These are phyloP conservation scores for Whalleya microplaca DNA, from an alignment of 2,329 filamentous ascomycete species.

Conservation along the genomic window DNA sequence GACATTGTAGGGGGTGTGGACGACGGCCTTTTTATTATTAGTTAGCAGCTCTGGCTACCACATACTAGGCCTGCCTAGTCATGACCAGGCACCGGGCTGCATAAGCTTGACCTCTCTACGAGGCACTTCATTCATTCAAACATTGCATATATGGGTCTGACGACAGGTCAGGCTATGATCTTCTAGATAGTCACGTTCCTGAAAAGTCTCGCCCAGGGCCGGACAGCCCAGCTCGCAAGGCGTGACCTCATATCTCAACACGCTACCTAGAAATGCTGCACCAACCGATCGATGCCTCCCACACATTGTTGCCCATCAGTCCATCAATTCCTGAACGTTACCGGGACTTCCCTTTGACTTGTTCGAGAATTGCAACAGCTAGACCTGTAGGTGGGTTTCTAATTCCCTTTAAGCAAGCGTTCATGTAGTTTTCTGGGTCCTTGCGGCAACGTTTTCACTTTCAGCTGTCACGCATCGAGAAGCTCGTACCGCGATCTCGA, in stretches of 20 bases:
- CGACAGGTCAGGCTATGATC: conserved; percentile 16
- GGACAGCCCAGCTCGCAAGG: conserved; percentile 14
- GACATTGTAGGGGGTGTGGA: neutral
- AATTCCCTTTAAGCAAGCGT: conserved; percentile 7
- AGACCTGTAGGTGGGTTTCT: conserved; percentile 25
- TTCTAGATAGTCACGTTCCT: conserved; percentile 28
- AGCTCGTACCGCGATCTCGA: conserved; percentile 21
- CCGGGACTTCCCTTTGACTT: conserved; percentile 18
- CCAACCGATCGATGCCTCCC: conserved; percentile 6
- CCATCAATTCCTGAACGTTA: conserved; percentile 25
- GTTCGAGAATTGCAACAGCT: conserved; percentile 13
- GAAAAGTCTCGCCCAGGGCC: conserved; percentile 23
- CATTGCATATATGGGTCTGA: conserved; percentile 24
- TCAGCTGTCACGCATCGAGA: conserved; percentile 24
- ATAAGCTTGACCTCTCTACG: conserved; percentile 18
- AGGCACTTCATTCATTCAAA: neutral
- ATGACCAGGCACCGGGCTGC: conserved; percentile 18
- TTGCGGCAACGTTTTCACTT: conserved; percentile 21
- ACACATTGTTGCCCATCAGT: conserved; percentile 25
- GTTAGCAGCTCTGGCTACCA: neutral
- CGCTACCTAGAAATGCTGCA: conserved; percentile 17
- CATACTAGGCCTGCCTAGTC: conserved; percentile 11
- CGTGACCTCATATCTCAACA: conserved; percentile 27
- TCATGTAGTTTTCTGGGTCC: conserved; percentile 26
- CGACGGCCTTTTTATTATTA: conserved; percentile 12